phyloP scores from a whole-genome alignment of 2,329 filamentous ascomycete genomes.

The Aspergillus chevalieri region DNA sequence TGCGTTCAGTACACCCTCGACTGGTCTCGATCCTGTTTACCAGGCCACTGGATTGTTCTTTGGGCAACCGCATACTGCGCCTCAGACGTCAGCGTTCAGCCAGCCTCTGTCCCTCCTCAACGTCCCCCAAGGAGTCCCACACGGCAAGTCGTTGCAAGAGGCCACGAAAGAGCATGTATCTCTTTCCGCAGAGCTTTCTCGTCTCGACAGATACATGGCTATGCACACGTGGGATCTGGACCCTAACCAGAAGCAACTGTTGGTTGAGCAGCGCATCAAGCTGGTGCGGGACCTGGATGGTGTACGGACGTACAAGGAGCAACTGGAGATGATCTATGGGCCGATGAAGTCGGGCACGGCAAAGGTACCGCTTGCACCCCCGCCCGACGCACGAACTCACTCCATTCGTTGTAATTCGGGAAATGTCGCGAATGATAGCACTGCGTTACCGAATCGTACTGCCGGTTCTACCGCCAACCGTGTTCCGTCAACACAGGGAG shows the following conservation, averaged over 20 bases:
- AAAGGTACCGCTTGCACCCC: conserved; percentile 1
- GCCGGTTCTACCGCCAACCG: neutral
- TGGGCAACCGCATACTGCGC: conserved; percentile 3
- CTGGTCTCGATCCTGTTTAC: conserved; percentile 7
- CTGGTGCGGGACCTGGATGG: conserved; percentile 33
- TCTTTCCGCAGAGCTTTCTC: conserved; percentile 28
- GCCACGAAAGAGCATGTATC: conserved; percentile 23
- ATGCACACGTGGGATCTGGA: conserved; percentile 34
- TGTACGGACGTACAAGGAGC: conserved; percentile 31
- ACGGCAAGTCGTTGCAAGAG: conserved; percentile 22
- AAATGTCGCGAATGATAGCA: neutral
- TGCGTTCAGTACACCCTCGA: conserved; percentile 4
- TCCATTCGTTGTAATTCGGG: neutral
- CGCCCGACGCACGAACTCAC: neutral
- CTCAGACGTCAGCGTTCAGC: conserved; percentile 4
- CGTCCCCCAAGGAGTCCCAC: conserved; percentile 8
- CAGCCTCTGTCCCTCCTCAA: conserved; percentile 7
- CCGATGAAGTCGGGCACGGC: conserved; percentile 3
- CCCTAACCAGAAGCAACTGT: conserved; percentile 24
- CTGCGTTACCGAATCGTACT: neutral
- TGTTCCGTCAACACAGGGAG: neutral
- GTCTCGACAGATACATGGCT: conserved; percentile 34
- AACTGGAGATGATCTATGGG: conserved; percentile 22
- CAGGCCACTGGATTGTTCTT: conserved; percentile 1
- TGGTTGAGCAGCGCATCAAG: conserved; percentile 32